Evolutionary conservation across 2,329 filamentous ascomycete genomes (phyloP).

Genomic region (Botryotinia convoluta): DNA sequence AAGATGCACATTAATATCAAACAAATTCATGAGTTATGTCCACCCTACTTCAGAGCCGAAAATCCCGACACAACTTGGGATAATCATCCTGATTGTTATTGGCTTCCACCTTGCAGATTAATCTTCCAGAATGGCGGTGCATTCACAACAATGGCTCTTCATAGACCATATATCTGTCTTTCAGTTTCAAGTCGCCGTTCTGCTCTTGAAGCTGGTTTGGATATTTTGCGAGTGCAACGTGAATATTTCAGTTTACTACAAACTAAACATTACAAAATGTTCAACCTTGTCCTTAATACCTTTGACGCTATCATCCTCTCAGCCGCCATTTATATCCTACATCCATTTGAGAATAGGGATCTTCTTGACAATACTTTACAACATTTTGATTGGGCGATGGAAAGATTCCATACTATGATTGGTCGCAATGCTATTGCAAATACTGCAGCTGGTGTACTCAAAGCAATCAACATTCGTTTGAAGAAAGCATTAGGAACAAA

Average conservation of each 20-base stretch:
- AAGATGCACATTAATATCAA: conserved; percentile 51
- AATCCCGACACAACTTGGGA: conserved; percentile 60
- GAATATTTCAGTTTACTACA: conserved; percentile 48
- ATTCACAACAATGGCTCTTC: conserved; percentile 58
- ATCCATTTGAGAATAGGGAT: conserved; percentile 54
- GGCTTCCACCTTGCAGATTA: conserved; percentile 51
- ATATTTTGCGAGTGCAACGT: conserved; percentile 55
- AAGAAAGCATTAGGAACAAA: conserved; percentile 43
- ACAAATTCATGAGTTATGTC: conserved; percentile 48
- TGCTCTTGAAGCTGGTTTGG: conserved; percentile 54
- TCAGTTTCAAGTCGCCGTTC: conserved; percentile 52
- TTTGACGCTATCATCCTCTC: conserved; percentile 63
- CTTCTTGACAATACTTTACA: conserved; percentile 48
- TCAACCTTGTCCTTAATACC: conserved; percentile 59
- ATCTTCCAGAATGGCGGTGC: conserved; percentile 47
- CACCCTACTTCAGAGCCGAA: conserved; percentile 52
- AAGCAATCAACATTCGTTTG: conserved; percentile 53
- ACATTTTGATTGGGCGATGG: conserved; percentile 58
- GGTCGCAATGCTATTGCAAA: conserved; percentile 53
- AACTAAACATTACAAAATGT: conserved; percentile 52
- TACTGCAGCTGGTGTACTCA: conserved; percentile 53
- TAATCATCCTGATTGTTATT: conserved; percentile 49
- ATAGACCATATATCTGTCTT: conserved; percentile 61
- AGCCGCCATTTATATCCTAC: conserved; percentile 59
- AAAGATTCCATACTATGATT: conserved; percentile 57